phyloP scores from a whole-genome alignment of 2,329 filamentous ascomycete genomes.

The Zalaria sp. region DNA sequence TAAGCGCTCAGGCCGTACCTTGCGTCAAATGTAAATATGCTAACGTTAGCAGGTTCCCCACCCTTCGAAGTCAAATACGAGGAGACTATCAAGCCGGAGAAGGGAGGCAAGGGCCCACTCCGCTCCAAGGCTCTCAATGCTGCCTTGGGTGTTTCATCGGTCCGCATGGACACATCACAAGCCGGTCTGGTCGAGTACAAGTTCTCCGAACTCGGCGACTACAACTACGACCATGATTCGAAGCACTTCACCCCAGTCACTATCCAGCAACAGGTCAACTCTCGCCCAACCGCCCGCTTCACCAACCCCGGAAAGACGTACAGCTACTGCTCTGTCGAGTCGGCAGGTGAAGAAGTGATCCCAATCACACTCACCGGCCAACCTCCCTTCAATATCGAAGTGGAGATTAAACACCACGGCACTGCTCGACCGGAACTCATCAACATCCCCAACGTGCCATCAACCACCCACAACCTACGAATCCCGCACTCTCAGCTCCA shows the following conservation, averaged over 20 bases:
- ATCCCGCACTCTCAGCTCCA: constrained; percentile 77
- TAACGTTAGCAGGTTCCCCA: constrained; percentile 45
- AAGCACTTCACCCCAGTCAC: constrained; percentile 51
- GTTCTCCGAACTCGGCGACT: constrained; percentile 71
- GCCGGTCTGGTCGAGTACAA: constrained; percentile 76
- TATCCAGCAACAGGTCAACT: constrained; percentile 71
- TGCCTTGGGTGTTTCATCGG: constrained; percentile 58
- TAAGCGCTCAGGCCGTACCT: constrained; percentile 22
- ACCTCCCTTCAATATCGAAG: constrained; percentile 78
- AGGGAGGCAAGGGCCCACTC: constrained; percentile 46
- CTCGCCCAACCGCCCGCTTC: constrained; percentile 71
- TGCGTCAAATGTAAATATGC: constrained; percentile 4
- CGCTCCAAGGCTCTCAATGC: constrained; percentile 63
- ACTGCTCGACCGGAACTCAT: constrained; percentile 67
- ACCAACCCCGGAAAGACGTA: constrained; percentile 80
- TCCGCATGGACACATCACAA: constrained; percentile 74
- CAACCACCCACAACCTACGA: constrained; percentile 60
- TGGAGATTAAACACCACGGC: constrained; percentile 86
- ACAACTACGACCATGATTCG: constrained; percentile 65
- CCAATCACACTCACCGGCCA: constrained; percentile 72
- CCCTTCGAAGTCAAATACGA: constrained; percentile 78
- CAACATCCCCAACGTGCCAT: constrained; percentile 64
- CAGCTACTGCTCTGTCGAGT: constrained; percentile 84
- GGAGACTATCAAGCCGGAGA: constrained; percentile 55
- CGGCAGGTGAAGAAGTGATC: constrained; percentile 65